A percentile compares a stretch with the other conserved stretches of the same genome.
Conservation (phyloP, 495 filamentous ascomycete species). For the Pyrenula massariospora region DNA sequence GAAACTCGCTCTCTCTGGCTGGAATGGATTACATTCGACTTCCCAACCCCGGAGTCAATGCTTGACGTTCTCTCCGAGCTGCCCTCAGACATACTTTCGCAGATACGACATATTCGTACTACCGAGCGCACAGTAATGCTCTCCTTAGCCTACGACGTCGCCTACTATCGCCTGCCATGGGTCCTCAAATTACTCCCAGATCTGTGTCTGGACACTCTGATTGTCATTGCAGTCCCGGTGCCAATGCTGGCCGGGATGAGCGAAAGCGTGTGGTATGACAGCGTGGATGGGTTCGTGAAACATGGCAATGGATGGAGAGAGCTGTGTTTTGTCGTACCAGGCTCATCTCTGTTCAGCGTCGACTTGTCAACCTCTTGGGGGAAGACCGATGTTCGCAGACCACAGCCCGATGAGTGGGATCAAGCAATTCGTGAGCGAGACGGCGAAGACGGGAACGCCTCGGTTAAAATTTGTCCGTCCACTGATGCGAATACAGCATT, state of each 20-base stretch:
- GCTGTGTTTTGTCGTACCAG: conserved; percentile 9
- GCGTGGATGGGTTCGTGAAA: conserved; percentile 11
- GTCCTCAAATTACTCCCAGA: conserved; percentile 11
- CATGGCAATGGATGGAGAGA: conserved; percentile 14
- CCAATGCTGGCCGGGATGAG: background rate
- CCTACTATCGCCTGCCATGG: background rate
- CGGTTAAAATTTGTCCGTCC: conserved; percentile 8
- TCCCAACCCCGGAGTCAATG: background rate
- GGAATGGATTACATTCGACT: background rate
- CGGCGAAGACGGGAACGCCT: conserved; percentile 4
- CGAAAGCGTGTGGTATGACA: conserved; percentile 8
- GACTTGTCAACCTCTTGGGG: background rate
- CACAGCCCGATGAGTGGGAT: conserved; percentile 8
- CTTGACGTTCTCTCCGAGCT: background rate
- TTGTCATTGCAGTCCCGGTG: conserved; percentile 5
- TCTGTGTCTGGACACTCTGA: conserved; percentile 9
- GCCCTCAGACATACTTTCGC: background rate
- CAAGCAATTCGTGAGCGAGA: conserved; percentile 4
- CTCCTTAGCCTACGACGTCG: background rate
- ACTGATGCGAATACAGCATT: conserved; percentile 1
- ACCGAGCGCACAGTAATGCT: background rate
- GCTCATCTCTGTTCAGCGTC: conserved; percentile 10
- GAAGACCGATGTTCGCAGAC: conserved; percentile 3
- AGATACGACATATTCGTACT: background rate
- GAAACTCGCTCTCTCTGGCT: background rate